Evolutionary conservation across 1,284 basidiomycete genomes (phyloP), one percentile per base, ranked within the genome.

Genomic region (Naganishia sp.): DNA sequence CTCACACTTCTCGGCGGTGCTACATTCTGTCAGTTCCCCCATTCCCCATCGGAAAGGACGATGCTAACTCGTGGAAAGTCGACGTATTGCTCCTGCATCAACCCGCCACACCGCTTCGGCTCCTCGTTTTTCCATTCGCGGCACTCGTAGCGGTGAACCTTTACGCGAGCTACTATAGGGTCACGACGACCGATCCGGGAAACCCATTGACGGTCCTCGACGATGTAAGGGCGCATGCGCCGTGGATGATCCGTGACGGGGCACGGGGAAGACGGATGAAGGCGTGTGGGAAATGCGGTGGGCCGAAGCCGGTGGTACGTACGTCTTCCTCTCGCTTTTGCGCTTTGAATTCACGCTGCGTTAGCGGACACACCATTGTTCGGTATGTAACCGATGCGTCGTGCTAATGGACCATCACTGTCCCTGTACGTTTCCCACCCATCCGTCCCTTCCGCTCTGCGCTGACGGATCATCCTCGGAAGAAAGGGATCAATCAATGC

Each of bases 331-430:
- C 18, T 43, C 21, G 41, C 28, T 31, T 25, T 28, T 31, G 49
- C 3, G 6, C 9, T 28, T 28, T 50, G 35, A 28, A 46, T 42
- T 15, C 15, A 17, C 21, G 39, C 41, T 25, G 42, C 17, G 6
- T 45, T 81, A 97, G 88, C 88, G 96, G 76, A 84, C 94, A 2
- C 95, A 99, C 77, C 96, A 99, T 79, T 99, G 95, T 80, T 85
- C 88, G 11, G 88, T 96, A 71, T 99, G 95, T 79, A 90, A 92
- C 70, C 86, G 85, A 61, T 99, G 96, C 77, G 86, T 96, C 25
- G 80, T 98, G 58, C 93, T 96, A 76, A 98, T 90, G 80, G 94
- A 96, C 74, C 94, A 96, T 75, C 94, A 96, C 79, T 94, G 91
- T 80, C 90, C 91, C 41, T 75, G 91, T 93, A 75, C 79, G 79